These are phyloP conservation scores for Sodiomyces alkalinus DNA, from an alignment of 2,329 filamentous ascomycete genomes.

Conservation along the genomic window DNA sequence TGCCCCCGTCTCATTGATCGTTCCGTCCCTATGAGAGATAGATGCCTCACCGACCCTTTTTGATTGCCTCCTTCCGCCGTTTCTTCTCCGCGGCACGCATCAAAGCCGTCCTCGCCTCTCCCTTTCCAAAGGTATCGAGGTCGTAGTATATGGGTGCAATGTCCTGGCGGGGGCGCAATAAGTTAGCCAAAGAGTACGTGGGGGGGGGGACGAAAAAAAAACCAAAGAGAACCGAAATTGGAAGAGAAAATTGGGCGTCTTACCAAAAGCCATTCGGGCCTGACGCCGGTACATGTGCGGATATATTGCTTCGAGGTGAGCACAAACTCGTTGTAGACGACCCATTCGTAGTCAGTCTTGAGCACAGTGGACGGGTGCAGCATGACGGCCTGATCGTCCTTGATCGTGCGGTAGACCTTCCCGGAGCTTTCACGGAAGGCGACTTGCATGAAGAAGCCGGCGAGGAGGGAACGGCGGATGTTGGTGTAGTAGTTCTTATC, in stretches of 20 bases:
- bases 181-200: neutral
- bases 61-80: constrained; percentile 42
- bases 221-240: neutral
- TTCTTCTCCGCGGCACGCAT: constrained; percentile 43
- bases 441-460: constrained; percentile 99
- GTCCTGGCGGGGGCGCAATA: constrained; percentile 42
- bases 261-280: constrained; percentile 88
- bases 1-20: too few species aligned
- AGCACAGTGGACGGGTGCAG: constrained; percentile 89
- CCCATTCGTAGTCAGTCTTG: constrained; percentile 82
- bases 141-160: constrained; percentile 93
- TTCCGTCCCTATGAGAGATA: too few species aligned
- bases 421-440: constrained; percentile 81
- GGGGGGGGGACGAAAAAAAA: neutral
- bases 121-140: constrained; percentile 64
- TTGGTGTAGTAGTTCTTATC: constrained; percentile 98
- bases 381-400: constrained; percentile 87
- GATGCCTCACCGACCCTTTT: constrained; percentile 27
- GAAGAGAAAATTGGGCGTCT: constrained; percentile 15
- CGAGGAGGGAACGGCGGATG: constrained; percentile 79
- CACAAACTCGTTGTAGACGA: constrained; percentile 96
- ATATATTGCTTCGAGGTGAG: constrained; percentile 98
- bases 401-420: constrained; percentile 90
- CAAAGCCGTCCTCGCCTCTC: constrained; percentile 64
- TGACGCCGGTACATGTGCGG: constrained; percentile 78